Percentiles rank a stretch among this genome's conserved stretches.
Conservation (phyloP, 148 eudicot species). For the Cornus controversa region DNA sequence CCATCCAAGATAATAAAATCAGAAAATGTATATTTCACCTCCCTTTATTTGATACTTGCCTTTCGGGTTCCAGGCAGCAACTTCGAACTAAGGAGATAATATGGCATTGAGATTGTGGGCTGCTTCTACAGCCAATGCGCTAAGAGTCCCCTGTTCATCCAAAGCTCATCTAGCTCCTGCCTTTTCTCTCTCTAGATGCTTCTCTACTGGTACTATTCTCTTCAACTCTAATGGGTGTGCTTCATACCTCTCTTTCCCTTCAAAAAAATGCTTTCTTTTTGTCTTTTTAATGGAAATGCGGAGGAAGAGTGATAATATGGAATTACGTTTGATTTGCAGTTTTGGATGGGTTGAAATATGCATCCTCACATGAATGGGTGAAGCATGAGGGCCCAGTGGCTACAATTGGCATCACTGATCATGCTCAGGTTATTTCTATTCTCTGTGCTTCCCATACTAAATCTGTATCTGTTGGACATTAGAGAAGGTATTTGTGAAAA, state of each 20-base stretch:
- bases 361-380: conserved; percentile 92
- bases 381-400: conserved; percentile 91
- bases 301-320: too few relatives aligned
- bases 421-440: conserved; percentile 74
- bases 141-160: conserved; percentile 56
- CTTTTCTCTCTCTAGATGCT: conserved; percentile 63
- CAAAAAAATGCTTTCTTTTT: background rate
- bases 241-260: too few relatives aligned
- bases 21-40: background rate
- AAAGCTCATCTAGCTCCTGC: conserved; percentile 53
- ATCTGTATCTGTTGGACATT: too few relatives aligned
- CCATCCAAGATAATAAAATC: conserved; percentile 57
- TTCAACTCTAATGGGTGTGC: too few relatives aligned
- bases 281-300: background rate
- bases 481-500: too few relatives aligned
- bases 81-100: background rate
- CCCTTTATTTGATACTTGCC: background rate
- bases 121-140: conserved; percentile 83
- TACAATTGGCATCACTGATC: conserved; percentile 91
- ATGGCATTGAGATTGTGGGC: conserved; percentile 98
- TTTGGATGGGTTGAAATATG: conserved; percentile 79
- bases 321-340: conserved; percentile 39
- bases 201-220: conserved; percentile 64
- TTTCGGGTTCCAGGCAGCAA: conserved; percentile 5
- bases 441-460: too few relatives aligned